These are phyloP conservation scores for Colletotrichum nymphaeae DNA, from an alignment of 2,329 filamentous ascomycete genomes.

Conservation along the genomic window DNA sequence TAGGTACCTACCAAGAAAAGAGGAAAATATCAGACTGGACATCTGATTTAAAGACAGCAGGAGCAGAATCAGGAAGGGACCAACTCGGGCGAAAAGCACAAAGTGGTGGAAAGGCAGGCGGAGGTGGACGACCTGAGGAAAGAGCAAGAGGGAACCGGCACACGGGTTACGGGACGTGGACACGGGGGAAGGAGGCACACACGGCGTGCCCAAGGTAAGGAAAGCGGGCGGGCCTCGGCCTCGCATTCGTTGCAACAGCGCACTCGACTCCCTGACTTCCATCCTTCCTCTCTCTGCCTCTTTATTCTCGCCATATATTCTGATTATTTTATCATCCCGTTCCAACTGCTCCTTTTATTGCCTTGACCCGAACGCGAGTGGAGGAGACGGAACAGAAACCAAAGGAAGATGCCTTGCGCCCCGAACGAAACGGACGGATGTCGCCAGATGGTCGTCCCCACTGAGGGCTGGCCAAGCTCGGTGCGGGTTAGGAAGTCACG, in stretches of 20 bases:
- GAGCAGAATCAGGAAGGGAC: too few relatives aligned
- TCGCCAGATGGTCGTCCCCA: conserved; percentile 8
- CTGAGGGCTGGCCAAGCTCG: conserved; percentile 5
- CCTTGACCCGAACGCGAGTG: neutral
- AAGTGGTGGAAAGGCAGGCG: neutral
- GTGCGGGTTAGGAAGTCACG: neutral
- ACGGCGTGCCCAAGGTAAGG: neutral
- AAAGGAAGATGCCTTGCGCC: neutral
- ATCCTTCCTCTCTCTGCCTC: neutral
- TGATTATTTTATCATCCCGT: neutral
- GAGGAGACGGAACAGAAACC: neutral
- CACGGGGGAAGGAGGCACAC: neutral
- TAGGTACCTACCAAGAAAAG: too few relatives aligned
- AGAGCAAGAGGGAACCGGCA: neutral
- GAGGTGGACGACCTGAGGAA: neutral
- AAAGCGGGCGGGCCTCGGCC: neutral
- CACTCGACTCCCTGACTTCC: neutral
- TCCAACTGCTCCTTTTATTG: neutral
- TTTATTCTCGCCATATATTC: neutral
- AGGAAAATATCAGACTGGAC: neutral
- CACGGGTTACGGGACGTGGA: neutral
- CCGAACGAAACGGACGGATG: conserved; percentile 9
- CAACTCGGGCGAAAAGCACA: neutral
- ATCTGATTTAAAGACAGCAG: neutral
- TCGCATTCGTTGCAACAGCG: neutral